Base-by-base conservation (phyloP, 305 asterid genomes). In the Stenogyne calaminthoides region DNA sequence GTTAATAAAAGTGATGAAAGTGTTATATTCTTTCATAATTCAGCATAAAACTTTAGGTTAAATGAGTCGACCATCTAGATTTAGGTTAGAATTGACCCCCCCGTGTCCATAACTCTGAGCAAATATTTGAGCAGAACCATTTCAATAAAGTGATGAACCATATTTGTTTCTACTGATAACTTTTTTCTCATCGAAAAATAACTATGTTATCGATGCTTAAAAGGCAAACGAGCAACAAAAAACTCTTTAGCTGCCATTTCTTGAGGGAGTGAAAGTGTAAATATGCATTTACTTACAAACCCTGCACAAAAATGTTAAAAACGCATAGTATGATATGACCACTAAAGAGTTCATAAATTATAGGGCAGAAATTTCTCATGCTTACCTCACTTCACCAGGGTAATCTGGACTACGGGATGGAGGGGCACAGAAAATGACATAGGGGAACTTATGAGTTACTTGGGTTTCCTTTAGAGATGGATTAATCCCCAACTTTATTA, bases 361-460 rank as follows among this genome's bases (percentile, higher is more conserved):
- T 56, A 36, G 9, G 44, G 2, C 29, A 1, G 29, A 25, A 1
- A 25, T 25, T 65, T 59, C 49, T 54, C 20, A 59, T 72, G 64
- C 70, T 52, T 81, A 92, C 99, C 94, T 87, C 64, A 95, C 88
- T 79, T 95, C 98, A 78, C 88, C 91, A 55, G 94, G 86, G 80
- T 92, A 95, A 82, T 95, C 98, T 18, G 78, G 59, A 76, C 75
- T 84, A 62, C 84, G 78, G 16, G 78, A 86, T 29, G 98, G 99
- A 78, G 99, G 99, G 75, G 97, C 99, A 81, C 98, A 95, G 84
- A 90, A 95, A 57, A 95, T 88, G 74, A 95, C 94, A 75, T 84
- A 90, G 54, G 99, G 96, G 79, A 90, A 90, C 87, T 90, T 90
- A 32, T 76, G 78, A 42, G 75, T 54, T 56, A 71, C 51, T 73